A percentile compares a stretch with the other conserved stretches of the same genome.
Conservation (phyloP, 176 grass and related monocot genomes). For the Musa itinerans region DNA sequence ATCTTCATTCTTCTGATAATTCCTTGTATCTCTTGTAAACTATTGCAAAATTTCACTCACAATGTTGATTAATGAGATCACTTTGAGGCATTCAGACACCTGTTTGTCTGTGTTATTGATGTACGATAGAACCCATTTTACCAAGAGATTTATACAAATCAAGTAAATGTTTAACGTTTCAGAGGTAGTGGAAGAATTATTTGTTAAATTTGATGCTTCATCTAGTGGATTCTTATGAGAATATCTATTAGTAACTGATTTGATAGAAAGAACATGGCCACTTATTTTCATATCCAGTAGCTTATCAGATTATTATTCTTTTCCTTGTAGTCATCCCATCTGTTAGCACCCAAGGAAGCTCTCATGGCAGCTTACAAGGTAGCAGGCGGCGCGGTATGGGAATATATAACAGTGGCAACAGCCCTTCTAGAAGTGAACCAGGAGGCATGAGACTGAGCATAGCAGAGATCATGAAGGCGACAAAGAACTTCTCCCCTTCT, state of each 20-base stretch:
- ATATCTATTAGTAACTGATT: too few species aligned
- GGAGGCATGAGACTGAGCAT: not conserved
- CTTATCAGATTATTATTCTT: not conserved
- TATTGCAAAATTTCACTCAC: too few species aligned
- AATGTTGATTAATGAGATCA: too few species aligned
- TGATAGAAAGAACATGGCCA: too few species aligned
- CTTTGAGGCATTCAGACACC: too few species aligned
- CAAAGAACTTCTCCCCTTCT: constrained; percentile 13
- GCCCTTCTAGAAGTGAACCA: not conserved
- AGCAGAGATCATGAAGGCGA: constrained; percentile 5
- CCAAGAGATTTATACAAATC: too few species aligned
- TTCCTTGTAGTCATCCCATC: not conserved
- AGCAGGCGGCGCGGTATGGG: not conserved
- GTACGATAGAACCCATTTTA: too few species aligned
- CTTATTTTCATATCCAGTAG: not conserved
- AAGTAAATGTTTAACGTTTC: not conserved
- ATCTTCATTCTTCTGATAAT: too few species aligned
- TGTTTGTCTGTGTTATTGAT: too few species aligned
- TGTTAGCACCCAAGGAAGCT: not conserved
- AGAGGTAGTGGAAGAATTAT: not conserved
- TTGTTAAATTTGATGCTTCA: too few species aligned
- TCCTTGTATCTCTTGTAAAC: too few species aligned
- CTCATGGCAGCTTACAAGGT: not conserved
- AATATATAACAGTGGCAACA: not conserved
- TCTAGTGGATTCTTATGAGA: too few species aligned